Evolutionary conservation across 805 yeast genomes (phyloP).

Genomic region (Scheffersomyces amazonensis): DNA sequence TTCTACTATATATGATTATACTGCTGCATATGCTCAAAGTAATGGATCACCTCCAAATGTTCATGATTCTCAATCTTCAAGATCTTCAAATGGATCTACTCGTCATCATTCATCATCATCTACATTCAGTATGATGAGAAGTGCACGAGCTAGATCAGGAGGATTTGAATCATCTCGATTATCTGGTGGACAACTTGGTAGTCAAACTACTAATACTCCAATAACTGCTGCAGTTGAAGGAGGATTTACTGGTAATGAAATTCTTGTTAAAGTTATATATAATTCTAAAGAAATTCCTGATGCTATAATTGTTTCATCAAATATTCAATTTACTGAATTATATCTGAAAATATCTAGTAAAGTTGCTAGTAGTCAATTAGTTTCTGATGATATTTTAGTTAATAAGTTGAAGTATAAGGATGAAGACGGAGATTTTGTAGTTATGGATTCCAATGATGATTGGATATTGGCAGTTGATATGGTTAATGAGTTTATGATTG

Average conservation of each 20-base stretch:
- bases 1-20: constrained; percentile 13
- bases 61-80: constrained; percentile 20
- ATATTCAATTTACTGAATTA: constrained; percentile 46
- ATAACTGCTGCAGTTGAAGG: constrained; percentile 10
- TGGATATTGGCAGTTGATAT: constrained; percentile 79
- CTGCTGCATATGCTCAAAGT: constrained; percentile 8
- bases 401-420: constrained; percentile 75
- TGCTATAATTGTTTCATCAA: constrained; percentile 22
- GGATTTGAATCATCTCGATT: constrained; percentile 15
- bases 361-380: constrained; percentile 47
- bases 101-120: constrained; percentile 43
- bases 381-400: constrained; percentile 51
- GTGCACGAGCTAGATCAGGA: constrained; percentile 20
- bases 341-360: constrained; percentile 58
- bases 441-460: constrained; percentile 82
- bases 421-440: constrained; percentile 93
- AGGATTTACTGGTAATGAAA: constrained; percentile 8
- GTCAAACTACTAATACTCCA: constrained; percentile 14
- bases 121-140: constrained; percentile 43
- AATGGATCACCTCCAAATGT: constrained; percentile 9
- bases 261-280: constrained; percentile 30
- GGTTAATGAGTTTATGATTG: constrained; percentile 30
- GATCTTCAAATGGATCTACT: constrained; percentile 24
- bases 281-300: constrained; percentile 28
- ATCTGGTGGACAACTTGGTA: constrained; percentile 11